Percentiles rank a stretch among this genome's conserved stretches.
These are phyloP conservation scores for Themeda triandra DNA, from an alignment of 176 grass and related monocot species.

Conservation along the genomic window DNA sequence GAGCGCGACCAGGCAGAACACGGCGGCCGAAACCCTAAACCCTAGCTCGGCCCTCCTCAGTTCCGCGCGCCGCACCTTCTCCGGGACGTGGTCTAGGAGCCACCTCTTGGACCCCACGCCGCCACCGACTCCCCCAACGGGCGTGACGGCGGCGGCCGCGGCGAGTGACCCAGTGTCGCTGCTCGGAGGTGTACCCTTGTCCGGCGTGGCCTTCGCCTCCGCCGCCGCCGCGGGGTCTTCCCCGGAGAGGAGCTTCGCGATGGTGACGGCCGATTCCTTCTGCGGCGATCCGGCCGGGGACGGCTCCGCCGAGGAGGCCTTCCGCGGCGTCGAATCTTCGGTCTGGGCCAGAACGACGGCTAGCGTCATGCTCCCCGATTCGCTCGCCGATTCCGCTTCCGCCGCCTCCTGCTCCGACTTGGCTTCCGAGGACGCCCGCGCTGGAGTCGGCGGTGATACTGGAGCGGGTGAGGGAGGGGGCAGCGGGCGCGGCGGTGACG, in stretches of 20 bases:
- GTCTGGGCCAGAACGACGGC: constrained; percentile 31
- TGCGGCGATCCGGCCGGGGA: constrained; percentile 30
- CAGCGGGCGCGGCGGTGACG: not conserved
- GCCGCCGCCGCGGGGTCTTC: constrained; percentile 27
- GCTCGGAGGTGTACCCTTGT: constrained; percentile 23
- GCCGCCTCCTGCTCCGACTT: constrained; percentile 12
- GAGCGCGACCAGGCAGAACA: constrained; percentile 63
- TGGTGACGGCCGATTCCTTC: constrained; percentile 57
- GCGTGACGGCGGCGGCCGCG: not conserved
- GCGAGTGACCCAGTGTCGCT: not conserved
- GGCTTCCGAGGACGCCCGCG: constrained; percentile 8
- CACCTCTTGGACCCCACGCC: constrained; percentile 38
- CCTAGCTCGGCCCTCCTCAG: constrained; percentile 50
- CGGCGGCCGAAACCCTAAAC: constrained; percentile 62
- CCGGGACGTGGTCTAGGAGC: constrained; percentile 24
- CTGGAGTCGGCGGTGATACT: not conserved
- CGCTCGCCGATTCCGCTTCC: constrained; percentile 25
- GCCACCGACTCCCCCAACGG: not conserved
- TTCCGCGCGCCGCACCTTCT: constrained; percentile 36
- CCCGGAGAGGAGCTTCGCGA: constrained; percentile 53
- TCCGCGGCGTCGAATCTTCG: constrained; percentile 11
- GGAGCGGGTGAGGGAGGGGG: not conserved
- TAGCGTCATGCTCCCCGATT: constrained; percentile 36
- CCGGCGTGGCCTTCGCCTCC: constrained; percentile 27
- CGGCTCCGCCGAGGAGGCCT: not conserved